phyloP scores from a whole-genome alignment of 352 stramenopile species.

The Phytophthora meadii region DNA sequence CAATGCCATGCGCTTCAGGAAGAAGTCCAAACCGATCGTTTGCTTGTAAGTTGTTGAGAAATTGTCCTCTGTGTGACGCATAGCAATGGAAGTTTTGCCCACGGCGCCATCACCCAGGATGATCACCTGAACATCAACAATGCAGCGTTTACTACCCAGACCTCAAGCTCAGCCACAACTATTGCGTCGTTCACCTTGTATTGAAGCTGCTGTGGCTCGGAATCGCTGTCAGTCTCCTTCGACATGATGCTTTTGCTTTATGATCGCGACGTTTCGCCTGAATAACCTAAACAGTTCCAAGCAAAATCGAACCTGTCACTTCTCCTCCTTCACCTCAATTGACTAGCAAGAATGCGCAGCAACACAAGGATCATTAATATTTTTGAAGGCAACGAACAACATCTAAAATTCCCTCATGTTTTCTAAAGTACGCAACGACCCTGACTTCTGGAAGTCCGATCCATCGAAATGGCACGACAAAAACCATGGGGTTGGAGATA shows the following conservation, averaged over 20 bases:
- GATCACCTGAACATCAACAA: slow-evolving; percentile 79
- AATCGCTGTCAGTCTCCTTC: slow-evolving; percentile 87
- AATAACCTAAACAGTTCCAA: too few species aligned
- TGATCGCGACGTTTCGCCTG: slow-evolving; percentile 35
- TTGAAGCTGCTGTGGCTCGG: slow-evolving; percentile 85
- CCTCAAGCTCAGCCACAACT: background rate
- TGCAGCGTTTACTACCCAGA: background rate
- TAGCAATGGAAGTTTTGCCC: slow-evolving; percentile 95
- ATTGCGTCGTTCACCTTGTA: slow-evolving; percentile 66
- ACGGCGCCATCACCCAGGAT: slow-evolving; percentile 94
- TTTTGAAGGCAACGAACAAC: too few species aligned
- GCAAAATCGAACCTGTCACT: too few species aligned
- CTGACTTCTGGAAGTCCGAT: too few species aligned
- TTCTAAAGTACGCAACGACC: too few species aligned
- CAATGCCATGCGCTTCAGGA: slow-evolving; percentile 93
- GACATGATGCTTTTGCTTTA: slow-evolving; percentile 54
- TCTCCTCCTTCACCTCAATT: too few species aligned
- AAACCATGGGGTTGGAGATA: too few species aligned
- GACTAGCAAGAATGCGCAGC: too few species aligned
- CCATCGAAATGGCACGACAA: too few species aligned
- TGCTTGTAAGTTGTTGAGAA: slow-evolving; percentile 96
- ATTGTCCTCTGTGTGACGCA: slow-evolving; percentile 91
- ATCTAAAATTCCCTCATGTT: too few species aligned
- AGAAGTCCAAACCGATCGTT: slow-evolving; percentile 96
- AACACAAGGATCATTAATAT: too few species aligned